Evolutionary conservation across 2,329 filamentous ascomycete genomes (phyloP), one percentile per base, ranked within the genome.

Genomic region (Fusarium chaquense): DNA sequence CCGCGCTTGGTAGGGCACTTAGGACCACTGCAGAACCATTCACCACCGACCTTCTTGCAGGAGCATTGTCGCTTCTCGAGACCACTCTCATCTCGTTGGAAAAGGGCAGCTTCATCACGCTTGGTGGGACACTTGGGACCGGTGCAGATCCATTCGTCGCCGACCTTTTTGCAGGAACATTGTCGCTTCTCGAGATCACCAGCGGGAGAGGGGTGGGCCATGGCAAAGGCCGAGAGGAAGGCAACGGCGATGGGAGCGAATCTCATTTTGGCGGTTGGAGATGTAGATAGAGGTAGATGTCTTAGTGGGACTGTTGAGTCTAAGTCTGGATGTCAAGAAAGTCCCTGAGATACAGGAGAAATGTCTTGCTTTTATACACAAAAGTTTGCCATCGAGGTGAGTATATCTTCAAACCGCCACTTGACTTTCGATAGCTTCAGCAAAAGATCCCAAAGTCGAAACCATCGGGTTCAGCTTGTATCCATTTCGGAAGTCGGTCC

Each of bases 401-500:
- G 3, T 11, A 26, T 22, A 60, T 33, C 3, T n/a, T 0, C 40
- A 13, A 35, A 10, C 35, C 36, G 44, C 32, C 59, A 57, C 32
- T 44, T 6, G 24, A 6, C 12, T 3, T 0, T 26, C 46, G 58
- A 64, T 26, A 49, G n/a, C 24, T 38, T 33, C 35, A 65, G 15
- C 62, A 65, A 65, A 65, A 54, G 54, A 30, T 16, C 61, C 62
- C 26, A 41, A 30, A 10, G 10, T 28, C 24, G 1, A 61, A 40
- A 2, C 26, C 38, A 22, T 41, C 28, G 26, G 8, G 12, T 10
- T 38, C 40, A 64, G 43, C 43, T 30, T 24, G 6, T 36, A 13
- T n/a, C 44, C 38, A 38, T 64, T 64, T 12, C 43, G 59, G 59
- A 64, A 64, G 59, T 64, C 59, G 59, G 43, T 45, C 36, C 43